These are phyloP conservation scores for Thraustochytrium sp. DNA, from an alignment of 352 stramenopile genomes.

Conservation along the genomic window DNA sequence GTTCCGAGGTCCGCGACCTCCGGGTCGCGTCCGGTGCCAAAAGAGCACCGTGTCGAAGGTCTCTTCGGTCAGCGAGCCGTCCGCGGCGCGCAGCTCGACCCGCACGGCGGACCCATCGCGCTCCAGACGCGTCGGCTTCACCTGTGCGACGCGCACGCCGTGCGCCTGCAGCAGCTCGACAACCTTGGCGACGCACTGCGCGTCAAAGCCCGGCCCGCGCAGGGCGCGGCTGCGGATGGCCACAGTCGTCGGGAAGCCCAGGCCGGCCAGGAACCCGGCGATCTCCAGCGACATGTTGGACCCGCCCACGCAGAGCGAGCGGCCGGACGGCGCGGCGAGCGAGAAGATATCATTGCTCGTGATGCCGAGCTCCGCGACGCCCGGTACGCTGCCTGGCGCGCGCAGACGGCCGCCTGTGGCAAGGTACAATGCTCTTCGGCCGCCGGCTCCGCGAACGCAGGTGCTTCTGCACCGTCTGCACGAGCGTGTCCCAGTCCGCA, in stretches of 20 bases:
- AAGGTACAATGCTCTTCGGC: conserved; percentile 43
- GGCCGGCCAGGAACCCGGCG: conserved; percentile 46
- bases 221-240: conserved; percentile 45
- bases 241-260: conserved; percentile 46
- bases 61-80: conserved; percentile 36
- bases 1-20: conserved; percentile 55
- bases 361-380: conserved; percentile 46
- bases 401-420: conserved; percentile 44
- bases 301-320: conserved; percentile 47
- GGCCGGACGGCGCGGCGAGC: conserved; percentile 54
- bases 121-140: not conserved
- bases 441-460: conserved; percentile 45
- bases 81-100: conserved; percentile 35
- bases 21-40: conserved; percentile 5
- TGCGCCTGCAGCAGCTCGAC: conserved; percentile 32
- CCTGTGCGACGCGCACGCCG: conserved; percentile 23
- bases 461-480: conserved; percentile 38
- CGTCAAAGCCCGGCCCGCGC: conserved; percentile 44
- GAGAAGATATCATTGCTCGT: conserved; percentile 74
- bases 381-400: conserved; percentile 11
- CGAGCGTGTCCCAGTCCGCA: conserved; percentile 24
- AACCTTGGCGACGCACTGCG: conserved; percentile 45
- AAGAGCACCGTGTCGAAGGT: conserved; percentile 44
- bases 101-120: not conserved
- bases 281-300: conserved; percentile 48